Evolutionary conservation across 495 filamentous ascomycete species (phyloP), one percentile per base, ranked within the genome.

Genomic region (Penicillium waksmanii): DNA sequence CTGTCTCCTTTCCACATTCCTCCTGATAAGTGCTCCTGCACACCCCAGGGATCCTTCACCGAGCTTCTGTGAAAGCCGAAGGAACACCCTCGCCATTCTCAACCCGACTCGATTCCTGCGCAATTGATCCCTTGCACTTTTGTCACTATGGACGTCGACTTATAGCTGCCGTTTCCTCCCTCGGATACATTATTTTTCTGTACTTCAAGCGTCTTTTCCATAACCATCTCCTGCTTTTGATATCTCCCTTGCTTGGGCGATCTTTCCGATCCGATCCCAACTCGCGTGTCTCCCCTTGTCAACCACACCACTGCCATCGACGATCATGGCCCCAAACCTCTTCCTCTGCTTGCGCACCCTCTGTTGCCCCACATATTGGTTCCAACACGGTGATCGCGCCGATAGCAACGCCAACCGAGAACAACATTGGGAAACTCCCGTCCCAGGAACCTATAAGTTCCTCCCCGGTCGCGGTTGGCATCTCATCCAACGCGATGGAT

Each of bases 391-490:
- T 23, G 66, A 77, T 15, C 73, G 76, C 61, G 69, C 75, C 53
- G 58, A 77, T 7, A 64, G 69, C 54, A 66, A 70, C 5, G 66
- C 75, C 56, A 66, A 73, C 59, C 66, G 68, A 11, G 74, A 78
- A 53, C 76, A 80, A 55, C 76, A 77, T 62, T 80, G 77, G 77
- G 68, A 78, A n/a, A 70, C 64, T 13, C 77, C 77, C 19, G 66
- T 79, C 27, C 76, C 77, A 4, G 77, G 77, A 43, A 77, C 73
- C 35, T 80, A 80, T 69, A 74, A 73, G 55, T 78, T 77, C 68
- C 60, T 77, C 56, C 76, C 76, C 0, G 71, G 72, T 21, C 75
- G 66, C 9, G 77, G 77, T 58, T 80, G 77, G 77, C 76, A 77
- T 58, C 73, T 80, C 55, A 53, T 78, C 55, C 70, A 52, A 42